A percentile compares a stretch with the other conserved stretches of the same genome.
Conservation (phyloP, 306 rosid species). For the Pachyrhizus erosus region DNA sequence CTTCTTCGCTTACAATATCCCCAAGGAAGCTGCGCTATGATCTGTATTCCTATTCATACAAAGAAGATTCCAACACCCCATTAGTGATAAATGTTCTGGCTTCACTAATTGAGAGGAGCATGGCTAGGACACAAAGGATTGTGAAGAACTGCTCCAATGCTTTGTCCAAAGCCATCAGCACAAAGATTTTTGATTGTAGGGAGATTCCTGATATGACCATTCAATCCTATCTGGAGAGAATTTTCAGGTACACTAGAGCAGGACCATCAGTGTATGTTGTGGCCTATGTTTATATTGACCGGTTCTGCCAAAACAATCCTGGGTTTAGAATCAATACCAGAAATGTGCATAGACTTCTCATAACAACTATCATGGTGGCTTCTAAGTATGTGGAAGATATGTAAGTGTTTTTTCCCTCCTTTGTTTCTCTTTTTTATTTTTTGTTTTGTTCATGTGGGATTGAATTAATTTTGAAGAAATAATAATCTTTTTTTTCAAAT, state of each 20-base stretch:
- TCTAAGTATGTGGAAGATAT: slow-evolving; percentile 92
- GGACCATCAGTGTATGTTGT: slow-evolving; percentile 91
- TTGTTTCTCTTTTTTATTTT: background rate
- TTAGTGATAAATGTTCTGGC: slow-evolving; percentile 78
- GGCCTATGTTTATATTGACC: slow-evolving; percentile 88
- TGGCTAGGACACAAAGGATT: slow-evolving; percentile 82
- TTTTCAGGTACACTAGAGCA: slow-evolving; percentile 84
- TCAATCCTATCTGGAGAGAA: slow-evolving; percentile 77
- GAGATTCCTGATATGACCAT: slow-evolving; percentile 87
- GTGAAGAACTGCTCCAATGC: slow-evolving; percentile 56
- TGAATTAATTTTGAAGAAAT: background rate
- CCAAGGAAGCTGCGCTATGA: slow-evolving; percentile 86
- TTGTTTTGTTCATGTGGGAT: background rate
- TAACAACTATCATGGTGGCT: slow-evolving; percentile 94
- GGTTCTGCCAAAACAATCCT: slow-evolving; percentile 80
- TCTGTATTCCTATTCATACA: slow-evolving; percentile 74
- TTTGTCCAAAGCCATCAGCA: slow-evolving; percentile 51
- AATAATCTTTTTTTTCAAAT: background rate
- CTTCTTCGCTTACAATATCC: slow-evolving; percentile 61
- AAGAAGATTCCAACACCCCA: slow-evolving; percentile 70
- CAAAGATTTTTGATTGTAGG: slow-evolving; percentile 65
- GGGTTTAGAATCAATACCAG: slow-evolving; percentile 66
- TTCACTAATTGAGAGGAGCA: slow-evolving; percentile 80
- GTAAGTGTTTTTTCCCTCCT: slow-evolving; percentile 54
- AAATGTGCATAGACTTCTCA: slow-evolving; percentile 88